Evolutionary conservation across 2,329 filamentous ascomycete species (phyloP).

Genomic region (Emergomyces pasteurianus): DNA sequence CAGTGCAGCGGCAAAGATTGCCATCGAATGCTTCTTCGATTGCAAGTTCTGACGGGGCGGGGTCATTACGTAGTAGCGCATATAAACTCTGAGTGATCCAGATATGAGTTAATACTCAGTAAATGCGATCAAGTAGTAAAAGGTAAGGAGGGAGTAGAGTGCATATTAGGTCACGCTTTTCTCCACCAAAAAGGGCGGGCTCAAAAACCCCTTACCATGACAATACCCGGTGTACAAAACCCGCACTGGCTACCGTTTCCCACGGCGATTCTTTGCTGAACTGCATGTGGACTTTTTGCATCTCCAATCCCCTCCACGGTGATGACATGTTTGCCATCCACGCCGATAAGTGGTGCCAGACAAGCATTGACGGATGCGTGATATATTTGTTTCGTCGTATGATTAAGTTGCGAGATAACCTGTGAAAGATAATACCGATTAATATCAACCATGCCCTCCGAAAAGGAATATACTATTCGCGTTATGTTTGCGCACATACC

Average conservation of each 20-base stretch:
- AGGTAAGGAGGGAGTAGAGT: too few relatives aligned
- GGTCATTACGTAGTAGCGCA: constrained; percentile 76
- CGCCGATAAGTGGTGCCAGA: constrained; percentile 77
- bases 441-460: background rate
- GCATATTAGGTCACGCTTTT: background rate
- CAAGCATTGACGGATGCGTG: constrained; percentile 97
- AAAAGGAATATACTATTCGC: background rate
- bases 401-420: constrained; percentile 84
- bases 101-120: constrained; percentile 4
- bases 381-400: constrained; percentile 83
- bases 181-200: background rate
- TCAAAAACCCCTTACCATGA: constrained; percentile 48
- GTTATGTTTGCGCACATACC: constrained; percentile 34
- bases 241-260: constrained; percentile 88
- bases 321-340: constrained; percentile 96
- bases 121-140: background rate
- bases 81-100: constrained; percentile 57
- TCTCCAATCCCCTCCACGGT: constrained; percentile 94
- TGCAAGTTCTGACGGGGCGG: constrained; percentile 63
- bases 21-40: constrained; percentile 96
- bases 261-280: constrained; percentile 82
- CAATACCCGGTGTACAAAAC: constrained; percentile 95
- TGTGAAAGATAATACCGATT: constrained; percentile 14
- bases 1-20: constrained; percentile 89
- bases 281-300: constrained; percentile 72